Evolutionary conservation across 768 basidiomycete species (phyloP), one percentile per base, ranked within the genome.

Genomic region (Boletellus ananiceps): DNA sequence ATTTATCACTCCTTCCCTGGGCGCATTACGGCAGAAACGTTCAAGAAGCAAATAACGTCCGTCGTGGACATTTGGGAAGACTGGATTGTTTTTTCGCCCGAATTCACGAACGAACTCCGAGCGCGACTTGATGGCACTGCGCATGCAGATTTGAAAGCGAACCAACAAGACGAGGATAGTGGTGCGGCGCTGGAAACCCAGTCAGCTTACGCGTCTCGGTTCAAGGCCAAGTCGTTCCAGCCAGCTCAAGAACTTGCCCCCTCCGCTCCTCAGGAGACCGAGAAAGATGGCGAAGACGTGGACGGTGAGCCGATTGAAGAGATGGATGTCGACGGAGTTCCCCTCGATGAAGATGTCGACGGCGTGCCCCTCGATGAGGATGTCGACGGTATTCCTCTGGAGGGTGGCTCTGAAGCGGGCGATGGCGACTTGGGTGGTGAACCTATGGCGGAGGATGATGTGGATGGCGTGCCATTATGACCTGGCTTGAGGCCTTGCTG

Each of bases 61-160:
- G 83, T 98, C 15, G 78, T 98, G 5, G 94, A 97, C 60, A 86
- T 97, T 27, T 97, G 96, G 93, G 96, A 97, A 63, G 87, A 96
- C 64, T 95, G 94, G 93, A 94, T 98, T 50, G 89, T 97, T 29
- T 98, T 98, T 64, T 77, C 90, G 45, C 88, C 86, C 2, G 89
- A 94, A 47, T 89, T 88, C 60, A 93, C 88, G 0, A 62, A 76
- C 2, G 82, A 86, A 58, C 75, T 95, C 14, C 76, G 91, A 21
- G 69, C 68, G 46, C 74, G 93, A 48, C 75, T 98, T 42, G 89
- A 94, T 42, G 90, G 90, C 18, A 69, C 63, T 16, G 55, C 60
- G 1, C 60, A 59, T 21, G 58, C 66, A 18, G 65, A 67, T 44
- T 55, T 68, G 35, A 58, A 62, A 40, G 56, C 58, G 2, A 55